Base-by-base conservation (phyloP, 2,329 filamentous ascomycete species). In the Colletotrichum ledebouriae region DNA sequence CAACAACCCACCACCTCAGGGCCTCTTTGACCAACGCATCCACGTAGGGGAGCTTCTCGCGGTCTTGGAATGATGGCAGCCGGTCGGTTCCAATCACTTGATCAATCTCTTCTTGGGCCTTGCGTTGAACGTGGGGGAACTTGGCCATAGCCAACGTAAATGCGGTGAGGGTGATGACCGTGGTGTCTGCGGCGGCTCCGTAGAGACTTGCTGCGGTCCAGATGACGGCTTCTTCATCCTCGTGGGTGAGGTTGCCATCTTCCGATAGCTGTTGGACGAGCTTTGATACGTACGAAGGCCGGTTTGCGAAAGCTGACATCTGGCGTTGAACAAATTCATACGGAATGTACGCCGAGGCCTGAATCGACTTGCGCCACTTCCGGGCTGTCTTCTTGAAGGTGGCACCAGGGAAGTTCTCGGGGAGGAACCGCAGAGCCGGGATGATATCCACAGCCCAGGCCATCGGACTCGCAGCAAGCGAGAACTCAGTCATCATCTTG, bases 401-500 rank as follows among this genome's bases (percentile, higher is more conserved):
- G 0, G 70, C 60, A 0, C 78, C 78, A 0, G 79, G 79, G 20
- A 78, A 67, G 34, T 73, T 59, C 0, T 71, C 71, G 0, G 79
- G 79, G 6, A 80, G 71, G 11, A 77, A 67, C n/a, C 69, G 67
- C 2, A 80, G 69, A 2, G 49, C 37, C 0, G 79, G 78, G 0
- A 80, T n/a, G 0, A 75, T 71, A 25, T 80, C 78, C 6, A 80
- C 77, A 0, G 71, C 25, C 78, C 78, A 80, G 3, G 71, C 53
- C n/a, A 76, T 59, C 0, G 78, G 78, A 0, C 75, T 71, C 6
- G 73, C 59, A 3, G 77, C 75, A 7, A 62, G 49, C 0, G 75
- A 74, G 49, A 79, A 75, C 13, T 77, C 70, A 7, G 52, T 52
- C 72, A 78, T 74, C 67, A 76, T 75, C 3, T 59, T 58, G 4